A percentile compares a stretch with the other conserved stretches of the same genome.
Conservation (phyloP, 2,329 filamentous ascomycete species). For the Ascochyta lentis region DNA sequence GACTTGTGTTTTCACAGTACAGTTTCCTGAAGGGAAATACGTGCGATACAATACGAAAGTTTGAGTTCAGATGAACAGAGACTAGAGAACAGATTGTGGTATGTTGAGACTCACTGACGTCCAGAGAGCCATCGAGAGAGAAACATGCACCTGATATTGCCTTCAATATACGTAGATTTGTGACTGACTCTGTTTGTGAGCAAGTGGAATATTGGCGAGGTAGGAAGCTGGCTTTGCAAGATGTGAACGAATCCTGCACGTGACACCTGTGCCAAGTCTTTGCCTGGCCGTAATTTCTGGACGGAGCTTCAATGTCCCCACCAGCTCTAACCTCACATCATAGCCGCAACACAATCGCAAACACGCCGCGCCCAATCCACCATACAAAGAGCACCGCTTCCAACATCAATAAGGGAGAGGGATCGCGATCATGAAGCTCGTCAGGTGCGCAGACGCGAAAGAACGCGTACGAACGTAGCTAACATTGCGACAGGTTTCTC, state of each 20-base stretch:
- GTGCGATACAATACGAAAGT: no score
- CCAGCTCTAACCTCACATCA: constrained; percentile 23
- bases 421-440: constrained; percentile 44
- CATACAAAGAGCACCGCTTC: background rate
- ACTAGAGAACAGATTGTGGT: background rate
- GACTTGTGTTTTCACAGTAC: no score
- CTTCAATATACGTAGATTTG: no score
- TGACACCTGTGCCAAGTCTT: constrained; percentile 2
- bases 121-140: background rate
- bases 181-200: background rate
- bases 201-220: background rate
- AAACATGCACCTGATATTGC: background rate
- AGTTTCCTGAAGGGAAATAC: no score
- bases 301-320: constrained; percentile 27
- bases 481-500: constrained; percentile 72
- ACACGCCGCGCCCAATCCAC: constrained; percentile 1
- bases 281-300: constrained; percentile 34
- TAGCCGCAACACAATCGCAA: constrained; percentile 19
- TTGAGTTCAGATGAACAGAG: background rate
- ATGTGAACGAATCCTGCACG: constrained; percentile 4
- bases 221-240: background rate
- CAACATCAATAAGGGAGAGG: background rate
- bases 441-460: constrained; percentile 33
- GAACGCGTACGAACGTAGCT: constrained; percentile 19
- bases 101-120: background rate